A percentile compares a stretch with the other conserved stretches of the same genome.
These are phyloP conservation scores for Phytophthora pluvialis DNA, from an alignment of 352 stramenopile species.

Conservation along the genomic window DNA sequence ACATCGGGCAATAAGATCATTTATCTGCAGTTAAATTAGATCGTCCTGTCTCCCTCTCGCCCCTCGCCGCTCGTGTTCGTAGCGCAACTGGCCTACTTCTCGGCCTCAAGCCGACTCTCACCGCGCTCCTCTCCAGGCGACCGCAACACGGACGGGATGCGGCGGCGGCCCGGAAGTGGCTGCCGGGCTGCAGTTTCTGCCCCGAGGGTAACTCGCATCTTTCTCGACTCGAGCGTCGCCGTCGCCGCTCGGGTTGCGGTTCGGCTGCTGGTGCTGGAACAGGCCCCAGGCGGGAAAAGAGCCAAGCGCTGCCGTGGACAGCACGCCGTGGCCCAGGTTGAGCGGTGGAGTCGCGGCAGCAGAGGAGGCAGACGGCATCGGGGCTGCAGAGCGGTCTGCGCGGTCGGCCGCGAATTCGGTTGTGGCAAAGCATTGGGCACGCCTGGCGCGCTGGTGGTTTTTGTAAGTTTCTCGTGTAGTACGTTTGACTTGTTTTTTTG, in stretches of 20 bases:
- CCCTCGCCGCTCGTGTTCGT: conserved; percentile 1
- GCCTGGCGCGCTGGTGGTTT: no score
- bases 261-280: conserved; percentile 25
- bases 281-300: conserved; percentile 12
- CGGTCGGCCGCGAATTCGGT: conserved; percentile 8
- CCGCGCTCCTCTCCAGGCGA: conserved; percentile 22
- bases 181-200: no score
- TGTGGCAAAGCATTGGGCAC: conserved; percentile 24
- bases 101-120: conserved; percentile 3
- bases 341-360: background rate
- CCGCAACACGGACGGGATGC: conserved; percentile 1
- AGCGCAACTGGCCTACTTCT: background rate
- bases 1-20: no score
- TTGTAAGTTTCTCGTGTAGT: no score
- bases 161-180: conserved; percentile 1
- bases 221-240: conserved; percentile 7
- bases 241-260: background rate
- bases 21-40: no score
- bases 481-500: conserved; percentile 15
- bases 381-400: conserved; percentile 6
- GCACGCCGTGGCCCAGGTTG: background rate
- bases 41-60: conserved; percentile 22
- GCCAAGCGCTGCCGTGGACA: conserved; percentile 4
- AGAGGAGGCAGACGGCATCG: conserved; percentile 5
- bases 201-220: conserved; percentile 9